phyloP scores from a whole-genome alignment of 805 yeast genomes.

The Barnettozyma sucrosica region DNA sequence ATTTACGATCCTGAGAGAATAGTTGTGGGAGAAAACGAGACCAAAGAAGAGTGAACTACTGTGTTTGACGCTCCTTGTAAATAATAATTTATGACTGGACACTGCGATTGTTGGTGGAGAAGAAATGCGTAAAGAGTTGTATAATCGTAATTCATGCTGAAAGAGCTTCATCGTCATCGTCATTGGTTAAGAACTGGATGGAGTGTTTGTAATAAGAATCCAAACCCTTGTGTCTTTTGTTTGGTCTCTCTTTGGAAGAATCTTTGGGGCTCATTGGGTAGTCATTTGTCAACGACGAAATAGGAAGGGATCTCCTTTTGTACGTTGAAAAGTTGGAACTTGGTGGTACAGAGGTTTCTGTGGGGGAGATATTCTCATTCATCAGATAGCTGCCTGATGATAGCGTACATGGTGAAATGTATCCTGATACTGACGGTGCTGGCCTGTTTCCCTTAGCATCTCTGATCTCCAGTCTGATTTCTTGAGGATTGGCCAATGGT shows the following conservation, averaged over 20 bases:
- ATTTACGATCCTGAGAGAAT: conserved; percentile 33
- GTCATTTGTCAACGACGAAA: not conserved
- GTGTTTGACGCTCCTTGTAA: not conserved
- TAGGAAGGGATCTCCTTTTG: not conserved
- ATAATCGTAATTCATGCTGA: not conserved
- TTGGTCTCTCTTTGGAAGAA: not conserved
- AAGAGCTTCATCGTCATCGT: conserved; percentile 3
- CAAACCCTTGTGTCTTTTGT: not conserved
- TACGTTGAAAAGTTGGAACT: not conserved
- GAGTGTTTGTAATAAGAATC: conserved; percentile 19
- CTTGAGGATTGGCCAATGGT: not conserved
- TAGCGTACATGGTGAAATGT: not conserved
- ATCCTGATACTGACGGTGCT: not conserved
- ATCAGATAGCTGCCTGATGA: not conserved
- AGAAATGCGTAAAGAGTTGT: not conserved
- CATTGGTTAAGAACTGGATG: conserved; percentile 21
- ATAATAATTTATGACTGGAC: not conserved
- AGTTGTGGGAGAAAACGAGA: not conserved
- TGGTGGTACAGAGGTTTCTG: not conserved
- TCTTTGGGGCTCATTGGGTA: not conserved
- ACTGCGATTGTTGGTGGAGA: not conserved
- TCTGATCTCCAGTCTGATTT: not conserved
- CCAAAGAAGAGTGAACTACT: not conserved
- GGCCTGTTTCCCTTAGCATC: not conserved
- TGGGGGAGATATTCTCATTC: not conserved